Base-by-base conservation (phyloP, 163 green algal genomes). In the Prototheca cutis region DNA sequence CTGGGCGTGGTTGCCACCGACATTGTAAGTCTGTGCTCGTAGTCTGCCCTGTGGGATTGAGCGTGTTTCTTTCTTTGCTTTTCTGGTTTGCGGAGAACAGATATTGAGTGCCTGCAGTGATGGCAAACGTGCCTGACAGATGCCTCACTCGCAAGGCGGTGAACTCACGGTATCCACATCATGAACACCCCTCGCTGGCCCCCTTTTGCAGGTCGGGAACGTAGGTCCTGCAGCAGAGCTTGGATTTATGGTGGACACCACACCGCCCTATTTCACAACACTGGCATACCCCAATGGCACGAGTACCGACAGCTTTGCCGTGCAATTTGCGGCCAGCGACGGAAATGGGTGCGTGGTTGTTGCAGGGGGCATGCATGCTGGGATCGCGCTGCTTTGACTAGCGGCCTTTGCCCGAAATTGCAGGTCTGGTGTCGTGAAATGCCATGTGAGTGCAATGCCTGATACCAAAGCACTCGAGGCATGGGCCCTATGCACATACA, bases 241-340 rank as follows among this genome's bases (percentile, higher is more conserved):
- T 4, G 6, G 13, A 6, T 79, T 77, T 30, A n/a, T 55, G 1
- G 58, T 77, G 6, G 74, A 82, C 62, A 65, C 53, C 33, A 65
- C 63, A 1, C 53, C 74, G 3, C 74, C 74, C 23, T 47, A n/a
- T 30, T 48, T 78, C 6, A 45, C 27, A 24, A 47, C 23, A 8
- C 4, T 61, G 13, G n/a, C 30, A 4, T 56, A 39, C 57, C 65
- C 48, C 6, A 3, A 42, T 18, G 62, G 61, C 24, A 61, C 52
- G 2, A 42, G 21, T 6, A 31, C 40, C 15, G 25, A 32, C 53
- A 52, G 13, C 28, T 31, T 67, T 36, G 62, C 23, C 39, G 56
- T 69, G 28, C 62, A 40, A 19, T 76, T 76, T 30, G n/a, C 28
- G 1, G 68, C 24, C 19, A 19, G n/a, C 51, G 68, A 76, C 48